phyloP scores from a whole-genome alignment of 78 protist species.

The Dictyostelium intermedium region DNA sequence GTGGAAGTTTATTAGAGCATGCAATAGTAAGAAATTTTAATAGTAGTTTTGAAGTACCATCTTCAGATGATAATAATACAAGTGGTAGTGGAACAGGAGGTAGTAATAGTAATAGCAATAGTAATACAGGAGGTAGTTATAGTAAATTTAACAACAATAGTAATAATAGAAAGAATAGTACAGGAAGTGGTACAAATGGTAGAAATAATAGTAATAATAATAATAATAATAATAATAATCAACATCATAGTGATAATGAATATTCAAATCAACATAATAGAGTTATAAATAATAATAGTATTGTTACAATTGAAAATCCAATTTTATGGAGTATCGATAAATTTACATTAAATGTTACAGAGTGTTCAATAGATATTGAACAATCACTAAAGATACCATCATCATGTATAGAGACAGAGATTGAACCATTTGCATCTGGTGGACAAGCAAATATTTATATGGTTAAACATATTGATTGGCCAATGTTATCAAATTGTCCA shows the following conservation, averaged over 20 bases:
- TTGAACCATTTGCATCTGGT: background rate
- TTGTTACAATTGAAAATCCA: slow-evolving; percentile 16
- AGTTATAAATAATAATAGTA: background rate
- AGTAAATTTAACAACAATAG: background rate
- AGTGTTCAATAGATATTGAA: background rate
- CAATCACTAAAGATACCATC: slow-evolving; percentile 6
- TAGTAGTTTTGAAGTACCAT: background rate
- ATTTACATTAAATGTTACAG: background rate
- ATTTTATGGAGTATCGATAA: background rate
- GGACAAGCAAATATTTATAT: slow-evolving; percentile 16
- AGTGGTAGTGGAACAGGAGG: background rate
- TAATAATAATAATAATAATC: no score
- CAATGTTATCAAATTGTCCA: background rate
- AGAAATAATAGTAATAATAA: background rate
- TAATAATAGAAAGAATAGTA: background rate
- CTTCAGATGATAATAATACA: background rate
- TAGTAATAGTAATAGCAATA: background rate
- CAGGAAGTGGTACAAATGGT: background rate
- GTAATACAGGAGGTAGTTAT: background rate
- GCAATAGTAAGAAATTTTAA: background rate
- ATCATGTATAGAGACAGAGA: background rate
- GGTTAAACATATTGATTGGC: background rate
- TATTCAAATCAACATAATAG: background rate
- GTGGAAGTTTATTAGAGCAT: background rate
- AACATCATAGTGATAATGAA: background rate